Evolutionary conservation across 2,329 filamentous ascomycete genomes (phyloP), one percentile per base, ranked within the genome.

Genomic region (Ophiostoma angusticollis): DNA sequence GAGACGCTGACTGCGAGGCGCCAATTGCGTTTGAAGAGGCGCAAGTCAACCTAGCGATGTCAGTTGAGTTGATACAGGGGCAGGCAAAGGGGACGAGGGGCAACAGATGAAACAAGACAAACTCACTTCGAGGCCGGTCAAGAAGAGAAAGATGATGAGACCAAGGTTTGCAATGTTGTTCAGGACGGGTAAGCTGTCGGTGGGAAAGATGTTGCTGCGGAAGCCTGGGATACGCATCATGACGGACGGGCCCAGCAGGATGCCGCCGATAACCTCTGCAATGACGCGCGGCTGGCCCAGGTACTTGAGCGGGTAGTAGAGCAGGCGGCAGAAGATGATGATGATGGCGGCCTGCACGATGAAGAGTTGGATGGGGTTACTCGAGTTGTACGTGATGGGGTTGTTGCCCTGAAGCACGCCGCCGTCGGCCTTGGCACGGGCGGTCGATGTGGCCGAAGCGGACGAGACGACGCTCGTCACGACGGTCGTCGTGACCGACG

Each of bases 141-240:
- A 67, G 59, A 94, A 94, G 25, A 94, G 65, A 55, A 91, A 93
- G 7, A 94, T 67, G 12, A 93, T 72, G 37, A 94, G 64, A 6
- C 86, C 86, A 4, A 94, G 60, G 49, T 91, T 93, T 31, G 86
- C 85, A 31, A 84, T 82, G 39, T 87, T 70, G 49, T 65, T 78
- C 35, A 94, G 64, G 37, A 79, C 76, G 3, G 84, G 78, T 57
- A 93, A 82, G 2, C 84, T 86, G 1, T 63, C 72, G 0, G 64
- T 53, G 0, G 86, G 85, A 52, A 94, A 94, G 47, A 94, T 89
- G 46, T 79, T 67, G 3, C 65, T 59, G 36, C 74, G 67, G 61
- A 93, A 94, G 28, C 78, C 76, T 1, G 84, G 84, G 17, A 93
- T 85, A 37, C 80, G 77, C 52, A 85, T 85, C 75, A 93, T 80